Evolutionary conservation across 2,329 filamentous ascomycete genomes (phyloP).

Genomic region (Trichophyton verrucosum): DNA sequence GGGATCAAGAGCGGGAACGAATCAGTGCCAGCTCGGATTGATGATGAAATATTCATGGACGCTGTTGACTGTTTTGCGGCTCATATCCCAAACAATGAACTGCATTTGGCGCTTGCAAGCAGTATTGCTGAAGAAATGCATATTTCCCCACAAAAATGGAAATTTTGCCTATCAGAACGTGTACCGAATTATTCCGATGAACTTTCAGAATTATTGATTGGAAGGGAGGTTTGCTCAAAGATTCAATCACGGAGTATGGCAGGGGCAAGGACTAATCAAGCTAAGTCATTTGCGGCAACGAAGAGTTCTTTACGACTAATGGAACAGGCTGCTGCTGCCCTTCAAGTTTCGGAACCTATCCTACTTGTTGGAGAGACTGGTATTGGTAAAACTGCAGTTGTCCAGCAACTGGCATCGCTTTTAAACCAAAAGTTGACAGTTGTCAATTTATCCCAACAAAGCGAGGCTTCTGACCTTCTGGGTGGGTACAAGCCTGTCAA

Average conservation of each 20-base stretch:
- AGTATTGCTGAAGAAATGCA: slow-evolving; percentile 78
- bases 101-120: slow-evolving; percentile 42
- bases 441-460: slow-evolving; percentile 95
- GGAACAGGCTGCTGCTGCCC: slow-evolving; percentile 74
- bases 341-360: slow-evolving; percentile 75
- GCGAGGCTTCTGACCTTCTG: slow-evolving; percentile 87
- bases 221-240: slow-evolving; percentile 49
- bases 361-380: slow-evolving; percentile 96
- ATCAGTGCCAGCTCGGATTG: slow-evolving; percentile 56
- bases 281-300: slow-evolving; percentile 65
- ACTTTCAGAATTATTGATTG: slow-evolving; percentile 48
- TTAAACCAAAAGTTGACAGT: slow-evolving; percentile 79
- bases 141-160: slow-evolving; percentile 66
- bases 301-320: slow-evolving; percentile 71
- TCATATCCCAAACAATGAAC: slow-evolving; percentile 55
- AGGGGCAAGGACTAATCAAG: slow-evolving; percentile 35
- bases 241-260: slow-evolving; percentile 37
- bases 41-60: slow-evolving; percentile 84
- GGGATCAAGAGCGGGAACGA: slow-evolving; percentile 56
- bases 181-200: slow-evolving; percentile 56
- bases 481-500: slow-evolving; percentile 96
- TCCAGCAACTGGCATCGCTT: slow-evolving; percentile 78
- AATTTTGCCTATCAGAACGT: slow-evolving; percentile 63
- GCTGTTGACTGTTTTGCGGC: slow-evolving; percentile 85
- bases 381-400: slow-evolving; percentile 92